Conservation (phyloP, 2,329 filamentous ascomycete species). For the Lachnum nothofagi region DNA sequence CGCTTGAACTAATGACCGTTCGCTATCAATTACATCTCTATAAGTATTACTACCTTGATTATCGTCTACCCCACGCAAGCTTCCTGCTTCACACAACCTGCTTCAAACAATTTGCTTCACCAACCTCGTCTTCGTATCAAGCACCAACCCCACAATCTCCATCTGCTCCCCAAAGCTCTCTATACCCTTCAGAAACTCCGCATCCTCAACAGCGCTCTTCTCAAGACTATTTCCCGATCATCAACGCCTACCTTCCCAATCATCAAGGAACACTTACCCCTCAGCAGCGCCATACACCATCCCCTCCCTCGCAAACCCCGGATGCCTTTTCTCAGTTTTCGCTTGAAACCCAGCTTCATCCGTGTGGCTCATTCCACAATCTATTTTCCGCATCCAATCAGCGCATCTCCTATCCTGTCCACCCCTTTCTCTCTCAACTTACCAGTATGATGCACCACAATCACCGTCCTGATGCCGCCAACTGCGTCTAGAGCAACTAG, state of each 20-base stretch:
- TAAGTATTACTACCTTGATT: too few relatives aligned
- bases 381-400: too few relatives aligned
- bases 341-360: constrained; percentile 7
- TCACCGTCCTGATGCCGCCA: constrained; percentile 2
- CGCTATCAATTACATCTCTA: too few relatives aligned
- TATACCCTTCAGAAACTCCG: constrained; percentile 13
- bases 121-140: constrained; percentile 11
- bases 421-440: too few relatives aligned
- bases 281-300: constrained; percentile 11
- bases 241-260: neutral
- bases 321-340: constrained; percentile 8
- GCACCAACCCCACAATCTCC: constrained; percentile 11
- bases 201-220: constrained; percentile 15
- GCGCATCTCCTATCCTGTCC: too few relatives aligned
- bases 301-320: constrained; percentile 4
- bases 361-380: constrained; percentile 14
- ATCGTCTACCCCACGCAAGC: too few relatives aligned
- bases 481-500: constrained; percentile 9
- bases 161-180: constrained; percentile 6
- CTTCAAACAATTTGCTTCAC: constrained; percentile 8
- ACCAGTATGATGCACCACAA: constrained; percentile 18
- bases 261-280: constrained; percentile 1
- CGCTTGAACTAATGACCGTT: too few relatives aligned
- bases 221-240: constrained; percentile 8
- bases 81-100: too few relatives aligned